A percentile compares a stretch with the other conserved stretches of the same genome.
Evolutionary conservation across 2,329 filamentous ascomycete genomes (phyloP).

Genomic region (Mollisia scopiformis): DNA sequence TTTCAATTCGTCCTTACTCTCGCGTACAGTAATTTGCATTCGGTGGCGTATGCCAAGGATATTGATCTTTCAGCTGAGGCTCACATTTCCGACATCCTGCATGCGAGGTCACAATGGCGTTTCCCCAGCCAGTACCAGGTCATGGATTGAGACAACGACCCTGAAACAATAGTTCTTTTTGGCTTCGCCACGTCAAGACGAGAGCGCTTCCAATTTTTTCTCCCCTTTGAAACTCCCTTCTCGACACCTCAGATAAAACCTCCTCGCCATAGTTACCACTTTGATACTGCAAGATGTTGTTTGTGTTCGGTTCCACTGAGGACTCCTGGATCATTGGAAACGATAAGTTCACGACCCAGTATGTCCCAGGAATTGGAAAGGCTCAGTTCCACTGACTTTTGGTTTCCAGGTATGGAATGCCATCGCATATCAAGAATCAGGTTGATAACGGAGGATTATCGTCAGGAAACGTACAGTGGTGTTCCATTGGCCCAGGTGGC

Average conservation of each 20-base stretch:
- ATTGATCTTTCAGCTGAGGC: too few species aligned
- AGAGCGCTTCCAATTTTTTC: too few species aligned
- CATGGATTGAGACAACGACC: too few species aligned
- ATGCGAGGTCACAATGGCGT: too few species aligned
- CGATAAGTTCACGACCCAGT: neutral
- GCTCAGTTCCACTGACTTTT: neutral
- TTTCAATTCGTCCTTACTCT: too few species aligned
- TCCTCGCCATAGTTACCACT: neutral
- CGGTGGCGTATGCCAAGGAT: too few species aligned
- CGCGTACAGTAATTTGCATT: too few species aligned
- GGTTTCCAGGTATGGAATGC: neutral
- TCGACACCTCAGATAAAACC: neutral
- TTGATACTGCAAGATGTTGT: neutral
- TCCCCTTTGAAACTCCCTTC: neutral
- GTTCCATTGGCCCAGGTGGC: neutral
- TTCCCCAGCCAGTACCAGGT: too few species aligned
- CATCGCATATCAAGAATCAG: neutral
- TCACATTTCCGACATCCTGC: too few species aligned
- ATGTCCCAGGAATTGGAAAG: neutral
- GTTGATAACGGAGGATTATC: neutral
- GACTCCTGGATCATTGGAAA: slow-evolving; percentile 6
- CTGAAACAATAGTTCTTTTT: too few species aligned
- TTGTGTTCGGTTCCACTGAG: neutral
- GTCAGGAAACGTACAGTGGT: neutral
- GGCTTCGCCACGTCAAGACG: too few species aligned